These are phyloP conservation scores for Ramichloridium luteum DNA, from an alignment of 2,329 filamentous ascomycete genomes.

Conservation along the genomic window DNA sequence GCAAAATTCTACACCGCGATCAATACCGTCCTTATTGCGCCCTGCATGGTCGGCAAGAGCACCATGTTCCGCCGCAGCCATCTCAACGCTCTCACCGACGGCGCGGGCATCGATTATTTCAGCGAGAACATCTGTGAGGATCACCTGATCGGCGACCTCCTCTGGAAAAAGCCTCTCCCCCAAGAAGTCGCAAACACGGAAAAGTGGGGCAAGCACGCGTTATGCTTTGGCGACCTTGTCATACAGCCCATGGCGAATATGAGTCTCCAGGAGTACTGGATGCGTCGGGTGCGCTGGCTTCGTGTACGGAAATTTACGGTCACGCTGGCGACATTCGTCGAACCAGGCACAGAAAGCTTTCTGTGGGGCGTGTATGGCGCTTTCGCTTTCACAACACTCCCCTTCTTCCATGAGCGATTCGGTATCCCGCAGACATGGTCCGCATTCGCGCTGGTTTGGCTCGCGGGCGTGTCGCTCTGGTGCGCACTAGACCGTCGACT, in stretches of 20 bases:
- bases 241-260: conserved; percentile 82
- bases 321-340: conserved; percentile 72
- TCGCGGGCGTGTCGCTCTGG: conserved; percentile 55
- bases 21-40: conserved; percentile 80
- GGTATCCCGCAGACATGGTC: conserved; percentile 54
- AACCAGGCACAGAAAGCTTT: conserved; percentile 82
- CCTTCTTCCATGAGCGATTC: conserved; percentile 44
- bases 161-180: conserved; percentile 59
- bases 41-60: conserved; percentile 91
- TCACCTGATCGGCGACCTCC: conserved; percentile 81
- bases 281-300: conserved; percentile 76
- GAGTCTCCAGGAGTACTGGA: conserved; percentile 63
- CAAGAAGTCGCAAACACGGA: conserved; percentile 24
- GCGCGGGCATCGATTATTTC: conserved; percentile 77
- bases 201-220: conserved; percentile 61
- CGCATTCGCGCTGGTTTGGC: conserved; percentile 54
- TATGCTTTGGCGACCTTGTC: conserved; percentile 74
- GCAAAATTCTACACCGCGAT: conserved; percentile 98
- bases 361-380: conserved; percentile 71
- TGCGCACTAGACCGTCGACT: conserved; percentile 61
- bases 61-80: conserved; percentile 97
- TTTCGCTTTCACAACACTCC: conserved; percentile 63
- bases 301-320: conserved; percentile 93
- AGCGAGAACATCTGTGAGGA: conserved; percentile 96
- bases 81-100: conserved; percentile 57